Evolutionary conservation across 345 rosid species (phyloP).

Genomic region (Kandelia obovata): DNA sequence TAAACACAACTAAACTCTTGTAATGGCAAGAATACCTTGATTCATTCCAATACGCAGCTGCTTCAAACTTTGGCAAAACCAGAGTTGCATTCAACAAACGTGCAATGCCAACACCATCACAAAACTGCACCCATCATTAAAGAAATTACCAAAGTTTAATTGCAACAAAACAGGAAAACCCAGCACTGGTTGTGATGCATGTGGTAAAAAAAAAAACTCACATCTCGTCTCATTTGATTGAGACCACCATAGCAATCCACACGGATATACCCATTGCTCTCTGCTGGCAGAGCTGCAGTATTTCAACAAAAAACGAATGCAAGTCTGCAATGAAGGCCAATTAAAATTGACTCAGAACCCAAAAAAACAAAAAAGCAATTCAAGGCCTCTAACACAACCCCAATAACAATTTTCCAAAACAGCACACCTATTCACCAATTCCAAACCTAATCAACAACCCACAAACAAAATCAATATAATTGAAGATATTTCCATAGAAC

Average conservation of each 20-base stretch:
- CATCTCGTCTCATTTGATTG: conserved; percentile 97
- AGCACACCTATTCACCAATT: neutral
- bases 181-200: neutral
- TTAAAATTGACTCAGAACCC: conserved; percentile 54
- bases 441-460: conserved; percentile 1
- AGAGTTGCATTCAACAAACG: conserved; percentile 87
- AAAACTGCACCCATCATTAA: conserved; percentile 50
- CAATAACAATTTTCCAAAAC: neutral
- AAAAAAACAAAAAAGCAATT: conserved; percentile 20
- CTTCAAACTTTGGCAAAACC: conserved; percentile 92
- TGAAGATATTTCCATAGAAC: neutral
- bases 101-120: conserved; percentile 89
- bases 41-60: conserved; percentile 93
- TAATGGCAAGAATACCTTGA: conserved; percentile 54
- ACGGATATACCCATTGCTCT: conserved; percentile 83
- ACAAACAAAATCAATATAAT: neutral
- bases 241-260: conserved; percentile 96
- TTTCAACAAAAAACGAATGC: conserved; percentile 93
- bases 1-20: neutral
- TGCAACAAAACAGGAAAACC: neutral
- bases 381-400: conserved; percentile 16
- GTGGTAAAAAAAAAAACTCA: conserved; percentile 32
- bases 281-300: conserved; percentile 82
- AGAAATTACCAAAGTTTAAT: conserved; percentile 4
- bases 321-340: conserved; percentile 90